Conservation (phyloP, 306 rosid genomes). For the Trifolium pratense region DNA sequence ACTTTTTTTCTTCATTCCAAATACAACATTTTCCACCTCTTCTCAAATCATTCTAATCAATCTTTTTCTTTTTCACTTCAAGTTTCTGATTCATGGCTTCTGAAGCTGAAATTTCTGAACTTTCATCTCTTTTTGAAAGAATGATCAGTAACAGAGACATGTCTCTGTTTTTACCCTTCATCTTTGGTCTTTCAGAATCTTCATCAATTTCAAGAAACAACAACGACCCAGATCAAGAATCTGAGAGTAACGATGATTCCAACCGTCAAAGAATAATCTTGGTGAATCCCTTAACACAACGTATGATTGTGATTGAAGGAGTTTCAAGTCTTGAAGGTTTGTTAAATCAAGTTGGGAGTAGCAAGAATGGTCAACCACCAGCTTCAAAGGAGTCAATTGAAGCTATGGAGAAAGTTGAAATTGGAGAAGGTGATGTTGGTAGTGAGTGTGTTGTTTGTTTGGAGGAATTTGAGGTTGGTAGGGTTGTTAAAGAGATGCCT, state of each 20-base stretch:
- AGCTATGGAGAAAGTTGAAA: conserved; percentile 53
- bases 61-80: not conserved
- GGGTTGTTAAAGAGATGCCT: conserved; percentile 68
- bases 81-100: conserved; percentile 60
- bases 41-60: not conserved
- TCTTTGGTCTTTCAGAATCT: conserved; percentile 55
- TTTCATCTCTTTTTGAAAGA: conserved; percentile 53
- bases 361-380: conserved; percentile 67
- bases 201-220: not conserved
- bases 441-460: conserved; percentile 79
- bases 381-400: conserved; percentile 78
- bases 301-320: conserved; percentile 66
- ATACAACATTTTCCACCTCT: not conserved
- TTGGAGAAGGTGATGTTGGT: conserved; percentile 41
- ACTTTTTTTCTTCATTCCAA: not conserved
- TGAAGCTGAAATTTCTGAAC: conserved; percentile 48
- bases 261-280: conserved; percentile 55
- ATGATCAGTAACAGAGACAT: conserved; percentile 54
- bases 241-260: not conserved
- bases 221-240: conserved; percentile 40
- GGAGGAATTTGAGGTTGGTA: conserved; percentile 66
- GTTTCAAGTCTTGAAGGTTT: conserved; percentile 57
- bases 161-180: conserved; percentile 60
- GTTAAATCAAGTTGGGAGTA: conserved; percentile 42
- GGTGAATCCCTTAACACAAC: conserved; percentile 65